Base-by-base conservation (phyloP, 1,284 basidiomycete species). In the Ganoderma resinaceum region DNA sequence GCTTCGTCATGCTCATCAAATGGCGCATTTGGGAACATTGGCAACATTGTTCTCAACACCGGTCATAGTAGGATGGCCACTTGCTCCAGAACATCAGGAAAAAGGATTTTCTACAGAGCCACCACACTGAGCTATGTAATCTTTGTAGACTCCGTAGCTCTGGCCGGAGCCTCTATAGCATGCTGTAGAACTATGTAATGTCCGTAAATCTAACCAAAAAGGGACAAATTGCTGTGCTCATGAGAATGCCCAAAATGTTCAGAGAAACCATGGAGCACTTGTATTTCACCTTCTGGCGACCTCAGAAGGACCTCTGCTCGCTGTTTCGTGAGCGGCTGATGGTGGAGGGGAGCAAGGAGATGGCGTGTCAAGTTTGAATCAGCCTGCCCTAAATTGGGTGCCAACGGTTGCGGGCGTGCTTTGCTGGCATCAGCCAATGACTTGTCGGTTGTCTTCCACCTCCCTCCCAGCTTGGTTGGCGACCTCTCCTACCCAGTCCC, bases 1-100 rank as follows among this genome's bases (percentile, higher is more conserved):
- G n/a, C n/a, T n/a, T n/a, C n/a, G n/a, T n/a, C n/a, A n/a, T n/a
- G n/a, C n/a, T n/a, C n/a, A n/a, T n/a, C n/a, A n/a, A n/a, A n/a
- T n/a, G n/a, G n/a, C n/a, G n/a, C n/a, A n/a, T n/a, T n/a, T n/a
- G n/a, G n/a, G n/a, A n/a, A n/a, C n/a, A n/a, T n/a, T n/a, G n/a
- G n/a, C n/a, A n/a, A n/a, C n/a, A n/a, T n/a, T n/a, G n/a, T n/a
- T n/a, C n/a, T n/a, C n/a, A n/a, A n/a, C n/a, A n/a, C n/a, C n/a
- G n/a, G n/a, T n/a, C n/a, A n/a, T n/a, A n/a, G n/a, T n/a, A n/a
- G n/a, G n/a, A n/a, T n/a, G n/a, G n/a, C n/a, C n/a, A n/a, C n/a
- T n/a, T n/a, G n/a, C n/a, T n/a, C n/a, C n/a, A n/a, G n/a, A n/a
- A 52, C 29, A 46, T 46, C 43, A 46, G 43, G 43, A 46, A 46